Evolutionary conservation across 2,329 filamentous ascomycete species (phyloP).

Genomic region (Botrytis elliptica): DNA sequence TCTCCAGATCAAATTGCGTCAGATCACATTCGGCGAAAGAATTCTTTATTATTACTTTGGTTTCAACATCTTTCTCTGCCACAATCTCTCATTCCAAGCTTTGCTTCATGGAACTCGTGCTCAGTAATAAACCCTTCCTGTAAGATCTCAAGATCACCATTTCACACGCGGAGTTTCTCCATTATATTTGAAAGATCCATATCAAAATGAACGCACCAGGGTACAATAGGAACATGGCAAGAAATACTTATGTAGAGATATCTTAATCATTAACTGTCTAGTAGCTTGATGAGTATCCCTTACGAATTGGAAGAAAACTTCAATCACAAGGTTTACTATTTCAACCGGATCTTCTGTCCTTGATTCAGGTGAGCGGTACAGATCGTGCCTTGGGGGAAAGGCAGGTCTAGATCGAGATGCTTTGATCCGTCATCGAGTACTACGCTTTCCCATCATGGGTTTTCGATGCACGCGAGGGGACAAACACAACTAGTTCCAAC

Average conservation of each 20-base stretch:
- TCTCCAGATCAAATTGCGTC: neutral
- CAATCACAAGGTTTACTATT: neutral
- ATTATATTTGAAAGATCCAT: neutral
- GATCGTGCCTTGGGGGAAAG: too few relatives aligned
- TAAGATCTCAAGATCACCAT: neutral
- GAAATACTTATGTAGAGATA: neutral
- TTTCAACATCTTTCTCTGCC: neutral
- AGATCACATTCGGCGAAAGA: neutral
- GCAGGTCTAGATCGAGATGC: neutral
- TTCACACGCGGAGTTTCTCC: neutral
- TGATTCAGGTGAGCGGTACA: neutral
- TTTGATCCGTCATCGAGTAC: neutral
- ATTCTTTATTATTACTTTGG: neutral
- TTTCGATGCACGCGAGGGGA: neutral
- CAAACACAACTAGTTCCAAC: neutral
- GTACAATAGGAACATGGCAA: neutral
- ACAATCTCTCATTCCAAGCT: neutral
- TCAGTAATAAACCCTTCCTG: neutral
- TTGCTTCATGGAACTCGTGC: neutral
- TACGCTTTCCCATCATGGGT: neutral
- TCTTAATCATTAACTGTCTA: neutral
- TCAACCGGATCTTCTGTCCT: neutral
- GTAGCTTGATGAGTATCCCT: neutral
- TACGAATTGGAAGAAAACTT: neutral
- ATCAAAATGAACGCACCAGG: neutral